These are phyloP conservation scores for Inonotus obliquus DNA, from an alignment of 1,284 basidiomycete genomes.

Conservation along the genomic window DNA sequence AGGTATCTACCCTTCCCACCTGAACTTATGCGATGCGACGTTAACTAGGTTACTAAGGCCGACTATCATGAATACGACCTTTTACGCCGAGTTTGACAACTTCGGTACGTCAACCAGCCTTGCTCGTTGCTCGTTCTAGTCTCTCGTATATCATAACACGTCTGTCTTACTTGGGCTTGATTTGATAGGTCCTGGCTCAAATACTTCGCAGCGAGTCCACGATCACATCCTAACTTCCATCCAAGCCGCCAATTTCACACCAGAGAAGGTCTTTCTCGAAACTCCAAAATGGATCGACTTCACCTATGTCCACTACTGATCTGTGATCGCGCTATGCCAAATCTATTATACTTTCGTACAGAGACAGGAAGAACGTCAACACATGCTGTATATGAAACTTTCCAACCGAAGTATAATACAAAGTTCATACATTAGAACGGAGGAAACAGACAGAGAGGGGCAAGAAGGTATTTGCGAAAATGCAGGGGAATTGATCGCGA, in stretches of 20 bases:
- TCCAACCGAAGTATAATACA: background rate
- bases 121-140: background rate
- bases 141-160: background rate
- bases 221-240: conserved; percentile 43
- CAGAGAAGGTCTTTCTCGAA: conserved; percentile 46
- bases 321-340: background rate
- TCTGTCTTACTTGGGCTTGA: background rate
- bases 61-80: conserved; percentile 48
- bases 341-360: background rate
- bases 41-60: conserved; percentile 28
- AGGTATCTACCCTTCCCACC: conserved; percentile 28
- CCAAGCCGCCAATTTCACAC: conserved; percentile 39
- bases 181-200: conserved; percentile 50
- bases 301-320: conserved; percentile 29
- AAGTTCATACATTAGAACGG: background rate
- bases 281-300: conserved; percentile 53
- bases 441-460: background rate
- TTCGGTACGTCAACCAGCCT: conserved; percentile 33
- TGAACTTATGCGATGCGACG: background rate
- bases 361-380: background rate
- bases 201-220: conserved; percentile 39
- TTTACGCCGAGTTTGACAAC: conserved; percentile 57
- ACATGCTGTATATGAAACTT: background rate
- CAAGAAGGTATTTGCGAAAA: conserved; percentile 6
- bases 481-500: conserved; percentile 13